Evolutionary conservation across 2,329 filamentous ascomycete genomes (phyloP), one percentile per base, ranked within the genome.

Genomic region (Macrophomina tecta): DNA sequence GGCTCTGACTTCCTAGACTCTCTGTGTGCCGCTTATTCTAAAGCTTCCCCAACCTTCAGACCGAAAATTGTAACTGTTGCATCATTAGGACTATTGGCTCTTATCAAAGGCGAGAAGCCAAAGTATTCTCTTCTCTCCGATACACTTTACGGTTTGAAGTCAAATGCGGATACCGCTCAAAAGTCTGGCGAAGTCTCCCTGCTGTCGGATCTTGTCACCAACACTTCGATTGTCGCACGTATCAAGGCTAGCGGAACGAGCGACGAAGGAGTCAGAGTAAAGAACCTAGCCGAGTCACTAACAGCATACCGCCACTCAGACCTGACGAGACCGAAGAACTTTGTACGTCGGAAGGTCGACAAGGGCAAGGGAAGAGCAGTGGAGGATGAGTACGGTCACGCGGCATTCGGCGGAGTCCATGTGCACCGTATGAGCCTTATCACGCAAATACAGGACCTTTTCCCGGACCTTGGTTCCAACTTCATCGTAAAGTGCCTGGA

Each of bases 391-490:
- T 75, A 74, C 67, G 77, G 75, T 1, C 76, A 81, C 65, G 73
- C 74, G 2, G 71, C 73, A 9, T 73, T 80, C 60, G 79, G 78
- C 8, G 82, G 84, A 51, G 82, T 94, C 40, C 92, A 95, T 73
- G 81, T 94, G 28, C 93, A 97, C 77, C 89, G 85, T 49, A 90
- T 96, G 87, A 94, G 91, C 72, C 87, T 94, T 58, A 88, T 98
- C 62, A 91, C 91, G 0, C 92, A 96, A 76, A 85, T 99, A n/a
- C 93, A 97, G 75, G 94, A 99, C 74, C 83, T 98, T 0, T 97
- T 98, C 74, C 93, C 94, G 0, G 88, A 97, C 69, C 82, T 98
- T 9, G 93, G 94, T 5, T 90, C 91, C 4, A 91, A 86, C 0
- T 98, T 97, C 74, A 83, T 98, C 16, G 85, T 91, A 18, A 90